Conservation (phyloP, 1,284 basidiomycete genomes). For the Chalciporus piperatoides region DNA sequence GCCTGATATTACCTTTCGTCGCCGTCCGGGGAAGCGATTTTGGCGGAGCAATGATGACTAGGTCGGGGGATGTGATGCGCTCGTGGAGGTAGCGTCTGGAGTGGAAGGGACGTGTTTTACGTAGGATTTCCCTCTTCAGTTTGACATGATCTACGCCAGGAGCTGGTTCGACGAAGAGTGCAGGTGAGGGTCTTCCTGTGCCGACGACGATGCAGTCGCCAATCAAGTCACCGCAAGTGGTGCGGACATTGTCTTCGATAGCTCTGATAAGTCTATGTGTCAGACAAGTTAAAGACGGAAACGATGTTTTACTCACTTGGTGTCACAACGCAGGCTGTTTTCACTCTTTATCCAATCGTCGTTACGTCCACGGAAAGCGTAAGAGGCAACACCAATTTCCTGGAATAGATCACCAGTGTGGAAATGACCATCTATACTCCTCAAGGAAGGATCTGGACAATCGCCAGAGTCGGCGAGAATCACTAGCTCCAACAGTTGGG, state of each 20-base stretch:
- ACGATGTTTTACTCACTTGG: conserved; percentile 43
- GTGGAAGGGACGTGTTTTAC: conserved; percentile 63
- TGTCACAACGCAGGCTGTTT: conserved; percentile 68
- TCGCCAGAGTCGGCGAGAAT: conserved; percentile 60
- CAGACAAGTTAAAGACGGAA: neutral
- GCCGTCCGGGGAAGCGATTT: conserved; percentile 59
- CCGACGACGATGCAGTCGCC: conserved; percentile 65
- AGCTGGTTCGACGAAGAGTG: conserved; percentile 62
- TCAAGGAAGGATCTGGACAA: conserved; percentile 59
- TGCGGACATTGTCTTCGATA: conserved; percentile 65
- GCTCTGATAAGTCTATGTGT: conserved; percentile 37
- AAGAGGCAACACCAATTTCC: conserved; percentile 50
- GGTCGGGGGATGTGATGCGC: conserved; percentile 50
- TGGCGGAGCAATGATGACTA: conserved; percentile 54
- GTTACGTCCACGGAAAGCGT: conserved; percentile 61
- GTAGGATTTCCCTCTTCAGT: conserved; percentile 60
- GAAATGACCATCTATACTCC: conserved; percentile 58
- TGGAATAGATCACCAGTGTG: conserved; percentile 74
- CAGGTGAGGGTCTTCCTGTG: conserved; percentile 60
- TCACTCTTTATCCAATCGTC: conserved; percentile 80
- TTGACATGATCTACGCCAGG: conserved; percentile 45
- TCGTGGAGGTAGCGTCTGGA: conserved; percentile 64
- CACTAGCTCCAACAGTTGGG: conserved; percentile 58
- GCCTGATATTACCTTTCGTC: conserved; percentile 68
- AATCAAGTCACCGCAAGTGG: conserved; percentile 52